phyloP scores from a whole-genome alignment of 768 basidiomycete species.

The Macrocybe gigantea region DNA sequence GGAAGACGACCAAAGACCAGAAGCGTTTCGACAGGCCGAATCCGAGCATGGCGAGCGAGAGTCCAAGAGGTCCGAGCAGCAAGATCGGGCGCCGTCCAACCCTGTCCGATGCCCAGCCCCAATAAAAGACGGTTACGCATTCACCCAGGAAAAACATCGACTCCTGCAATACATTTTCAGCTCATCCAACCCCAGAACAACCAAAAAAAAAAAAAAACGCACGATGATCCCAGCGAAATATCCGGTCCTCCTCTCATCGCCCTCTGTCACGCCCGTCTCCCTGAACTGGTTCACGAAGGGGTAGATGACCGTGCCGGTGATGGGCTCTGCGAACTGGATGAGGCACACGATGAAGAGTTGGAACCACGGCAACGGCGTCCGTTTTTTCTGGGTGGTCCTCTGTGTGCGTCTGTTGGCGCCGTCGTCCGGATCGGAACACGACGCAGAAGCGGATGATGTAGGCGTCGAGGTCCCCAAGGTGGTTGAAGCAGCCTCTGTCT shows the following conservation, averaged over 20 bases:
- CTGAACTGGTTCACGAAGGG: constrained; percentile 40
- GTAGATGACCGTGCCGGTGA: constrained; percentile 32
- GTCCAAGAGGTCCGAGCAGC: constrained; percentile 26
- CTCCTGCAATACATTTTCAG: constrained; percentile 15
- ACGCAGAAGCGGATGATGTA: too few species aligned
- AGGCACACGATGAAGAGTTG: constrained; percentile 30
- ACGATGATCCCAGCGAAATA: constrained; percentile 46
- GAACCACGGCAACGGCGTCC: constrained; percentile 28
- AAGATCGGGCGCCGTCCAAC: constrained; percentile 28
- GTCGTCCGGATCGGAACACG: too few species aligned
- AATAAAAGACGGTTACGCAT: constrained; percentile 22
- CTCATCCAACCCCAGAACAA: too few species aligned
- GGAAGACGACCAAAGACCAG: constrained; percentile 9
- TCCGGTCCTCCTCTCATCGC: constrained; percentile 38
- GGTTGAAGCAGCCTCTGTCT: not conserved
- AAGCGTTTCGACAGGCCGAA: constrained; percentile 29
- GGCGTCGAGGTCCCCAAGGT: too few species aligned
- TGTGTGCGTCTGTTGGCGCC: too few species aligned
- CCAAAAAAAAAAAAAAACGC: constrained; percentile 3
- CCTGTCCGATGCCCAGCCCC: constrained; percentile 29
- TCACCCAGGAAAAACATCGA: constrained; percentile 31
- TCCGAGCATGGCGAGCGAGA: constrained; percentile 22
- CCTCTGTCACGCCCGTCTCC: constrained; percentile 34
- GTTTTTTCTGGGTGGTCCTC: not conserved
- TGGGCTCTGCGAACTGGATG: constrained; percentile 27